Percentiles rank a stretch among this genome's conserved stretches.
These are phyloP conservation scores for Hypoxylon sp. DNA, from an alignment of 2,329 filamentous ascomycete genomes.

Conservation along the genomic window DNA sequence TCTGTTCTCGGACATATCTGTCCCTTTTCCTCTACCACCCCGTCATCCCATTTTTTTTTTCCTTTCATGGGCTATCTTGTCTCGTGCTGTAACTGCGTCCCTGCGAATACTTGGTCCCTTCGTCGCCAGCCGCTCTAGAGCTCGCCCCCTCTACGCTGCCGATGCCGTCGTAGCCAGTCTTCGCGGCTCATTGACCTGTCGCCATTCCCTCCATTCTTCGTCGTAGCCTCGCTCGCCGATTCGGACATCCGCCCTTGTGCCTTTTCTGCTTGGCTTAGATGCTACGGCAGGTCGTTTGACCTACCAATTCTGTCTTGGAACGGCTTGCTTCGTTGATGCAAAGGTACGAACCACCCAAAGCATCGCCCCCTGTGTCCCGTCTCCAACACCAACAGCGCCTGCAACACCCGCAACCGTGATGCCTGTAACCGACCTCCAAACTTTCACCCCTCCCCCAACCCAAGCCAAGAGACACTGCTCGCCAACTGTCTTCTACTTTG, in stretches of 20 bases:
- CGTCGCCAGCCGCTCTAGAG: not conserved
- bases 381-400: conserved; percentile 28
- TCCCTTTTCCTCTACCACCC: no score
- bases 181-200: conserved; percentile 6
- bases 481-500: not conserved
- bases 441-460: not conserved
- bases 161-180: conserved; percentile 11
- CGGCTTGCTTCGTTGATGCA: conserved; percentile 30
- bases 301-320: conserved; percentile 31
- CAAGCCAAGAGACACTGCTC: not conserved
- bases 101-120: conserved; percentile 1
- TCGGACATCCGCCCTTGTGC: conserved; percentile 8
- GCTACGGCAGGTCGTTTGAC: conserved; percentile 34
- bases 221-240: conserved; percentile 14
- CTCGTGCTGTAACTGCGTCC: not conserved
- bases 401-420: not conserved
- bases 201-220: conserved; percentile 1
- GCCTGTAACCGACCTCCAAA: not conserved
- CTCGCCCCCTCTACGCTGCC: not conserved
- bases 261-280: conserved; percentile 22
- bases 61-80: not conserved
- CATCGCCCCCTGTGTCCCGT: conserved; percentile 34
- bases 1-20: no score
- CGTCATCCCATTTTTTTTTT: not conserved
- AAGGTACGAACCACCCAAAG: conserved; percentile 33